Conservation (phyloP, 2,329 filamentous ascomycete genomes). For the Penicillium brevicompactum region DNA sequence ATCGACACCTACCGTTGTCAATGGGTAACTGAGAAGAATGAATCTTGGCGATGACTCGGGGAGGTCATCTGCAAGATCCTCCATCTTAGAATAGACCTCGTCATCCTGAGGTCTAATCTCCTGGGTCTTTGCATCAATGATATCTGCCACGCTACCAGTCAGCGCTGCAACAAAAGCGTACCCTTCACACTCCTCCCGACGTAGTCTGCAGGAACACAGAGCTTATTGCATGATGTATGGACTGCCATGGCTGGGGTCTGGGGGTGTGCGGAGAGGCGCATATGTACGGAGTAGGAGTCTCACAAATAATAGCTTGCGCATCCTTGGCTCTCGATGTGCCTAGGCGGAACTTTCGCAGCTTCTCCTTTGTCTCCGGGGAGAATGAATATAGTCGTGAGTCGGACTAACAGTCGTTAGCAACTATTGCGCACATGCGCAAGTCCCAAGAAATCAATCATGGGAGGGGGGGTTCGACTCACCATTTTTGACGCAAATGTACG, state of each 20-base stretch:
- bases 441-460: not conserved
- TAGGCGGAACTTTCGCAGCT: conserved; percentile 91
- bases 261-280: not conserved
- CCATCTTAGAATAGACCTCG: conserved; percentile 78
- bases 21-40: conserved; percentile 84
- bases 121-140: conserved; percentile 86
- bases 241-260: not conserved
- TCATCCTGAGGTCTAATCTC: conserved; percentile 86
- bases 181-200: not conserved
- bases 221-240: not conserved
- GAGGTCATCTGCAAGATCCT: conserved; percentile 81
- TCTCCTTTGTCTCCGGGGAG: conserved; percentile 83
- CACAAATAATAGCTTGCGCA: conserved; percentile 94
- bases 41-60: conserved; percentile 91
- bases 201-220: not conserved
- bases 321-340: conserved; percentile 83
- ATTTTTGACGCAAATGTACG: not conserved
- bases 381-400: conserved; percentile 91
- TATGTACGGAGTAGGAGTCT: conserved; percentile 39
- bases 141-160: conserved; percentile 57
- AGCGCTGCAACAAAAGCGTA: not conserved
- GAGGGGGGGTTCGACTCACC: not conserved
- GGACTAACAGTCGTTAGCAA: conserved; percentile 53
- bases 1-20: conserved; percentile 69
- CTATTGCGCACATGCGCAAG: not conserved